Conservation (phyloP, 2,329 filamentous ascomycete species). For the Cercospora sp. region DNA sequence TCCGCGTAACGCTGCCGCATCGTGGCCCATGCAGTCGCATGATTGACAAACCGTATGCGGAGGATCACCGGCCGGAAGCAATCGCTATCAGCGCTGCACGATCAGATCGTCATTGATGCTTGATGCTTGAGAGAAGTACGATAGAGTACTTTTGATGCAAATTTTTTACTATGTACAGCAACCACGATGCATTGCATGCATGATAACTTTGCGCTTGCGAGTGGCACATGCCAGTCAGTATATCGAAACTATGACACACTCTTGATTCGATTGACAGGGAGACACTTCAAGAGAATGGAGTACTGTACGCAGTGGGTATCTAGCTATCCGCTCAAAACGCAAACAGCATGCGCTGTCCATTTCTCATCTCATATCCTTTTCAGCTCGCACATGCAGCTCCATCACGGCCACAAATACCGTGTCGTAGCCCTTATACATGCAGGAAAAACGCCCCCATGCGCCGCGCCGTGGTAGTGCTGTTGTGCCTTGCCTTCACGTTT, state of each 20-base stretch:
- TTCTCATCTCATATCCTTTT: neutral
- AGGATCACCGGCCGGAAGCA: neutral
- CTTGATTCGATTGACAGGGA: neutral
- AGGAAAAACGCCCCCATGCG: neutral
- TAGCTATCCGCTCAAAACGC: neutral
- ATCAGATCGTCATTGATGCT: neutral
- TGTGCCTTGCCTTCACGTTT: neutral
- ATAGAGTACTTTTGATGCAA: neutral
- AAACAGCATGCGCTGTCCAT: neutral
- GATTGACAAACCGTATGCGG: neutral
- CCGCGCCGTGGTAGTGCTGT: constrained; percentile 9
- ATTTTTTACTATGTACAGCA: neutral
- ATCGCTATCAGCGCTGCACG: neutral
- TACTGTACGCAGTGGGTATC: neutral
- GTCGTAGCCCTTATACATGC: neutral
- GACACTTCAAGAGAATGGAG: neutral
- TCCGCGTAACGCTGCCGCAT: neutral
- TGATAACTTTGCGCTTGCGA: neutral
- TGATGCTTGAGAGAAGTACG: neutral
- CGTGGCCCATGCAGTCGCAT: neutral
- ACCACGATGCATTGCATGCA: neutral
- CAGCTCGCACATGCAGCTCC: neutral
- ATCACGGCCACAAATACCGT: neutral
- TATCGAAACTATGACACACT: neutral
- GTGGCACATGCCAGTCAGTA: neutral